phyloP scores from a whole-genome alignment of 2,329 filamentous ascomycete genomes.

The Lanzia echinophila region DNA sequence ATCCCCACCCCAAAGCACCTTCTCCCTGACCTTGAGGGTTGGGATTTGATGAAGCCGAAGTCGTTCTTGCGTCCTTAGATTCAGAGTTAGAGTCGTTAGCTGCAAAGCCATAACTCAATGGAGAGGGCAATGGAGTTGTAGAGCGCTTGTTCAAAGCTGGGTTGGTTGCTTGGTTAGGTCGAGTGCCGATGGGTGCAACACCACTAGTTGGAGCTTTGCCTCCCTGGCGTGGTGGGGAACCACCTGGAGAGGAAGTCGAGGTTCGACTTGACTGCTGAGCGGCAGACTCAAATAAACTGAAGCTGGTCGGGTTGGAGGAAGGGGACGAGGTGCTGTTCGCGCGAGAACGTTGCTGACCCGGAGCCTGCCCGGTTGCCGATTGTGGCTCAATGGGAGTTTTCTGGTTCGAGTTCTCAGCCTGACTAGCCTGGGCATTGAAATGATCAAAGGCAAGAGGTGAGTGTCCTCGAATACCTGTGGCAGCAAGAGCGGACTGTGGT shows the following conservation, averaged over 20 bases:
- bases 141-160: constrained; percentile 61
- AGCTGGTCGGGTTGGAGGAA: constrained; percentile 57
- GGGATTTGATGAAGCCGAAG: constrained; percentile 55
- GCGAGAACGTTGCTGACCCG: constrained; percentile 47
- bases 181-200: constrained; percentile 90
- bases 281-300: constrained; percentile 53
- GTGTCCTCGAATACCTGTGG: constrained; percentile 61
- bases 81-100: constrained; percentile 44
- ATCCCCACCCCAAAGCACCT: constrained; percentile 63
- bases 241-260: constrained; percentile 78
- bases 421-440: constrained; percentile 39
- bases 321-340: constrained; percentile 84
- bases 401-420: constrained; percentile 19
- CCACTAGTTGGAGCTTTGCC: constrained; percentile 52
- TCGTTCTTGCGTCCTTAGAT: constrained; percentile 34
- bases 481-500: constrained; percentile 52
- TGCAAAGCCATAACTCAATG: constrained; percentile 67
- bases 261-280: constrained; percentile 67
- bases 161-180: constrained; percentile 58
- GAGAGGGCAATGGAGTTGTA: constrained; percentile 87
- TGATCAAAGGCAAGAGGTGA: constrained; percentile 78
- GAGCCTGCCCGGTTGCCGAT: constrained; percentile 33
- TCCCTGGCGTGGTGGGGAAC: constrained; percentile 67
- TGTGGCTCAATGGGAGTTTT: constrained; percentile 41
- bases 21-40: constrained; percentile 32